These are phyloP conservation scores for Oryza coarctata DNA, from an alignment of 176 grass and related monocot genomes.

Conservation along the genomic window DNA sequence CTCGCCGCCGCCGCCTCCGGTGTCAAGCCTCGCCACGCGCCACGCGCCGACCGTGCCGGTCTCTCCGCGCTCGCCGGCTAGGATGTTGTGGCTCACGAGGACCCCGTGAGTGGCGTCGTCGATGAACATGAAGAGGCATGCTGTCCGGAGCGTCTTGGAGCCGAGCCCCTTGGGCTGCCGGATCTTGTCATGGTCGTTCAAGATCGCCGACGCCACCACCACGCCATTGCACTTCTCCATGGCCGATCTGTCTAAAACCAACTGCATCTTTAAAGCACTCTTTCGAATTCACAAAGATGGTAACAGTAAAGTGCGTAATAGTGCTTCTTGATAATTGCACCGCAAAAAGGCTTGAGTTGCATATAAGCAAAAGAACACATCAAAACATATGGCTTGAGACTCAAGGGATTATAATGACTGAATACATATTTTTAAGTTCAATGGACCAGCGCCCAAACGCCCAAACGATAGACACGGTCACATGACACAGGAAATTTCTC, in stretches of 20 bases:
- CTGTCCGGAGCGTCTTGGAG: conserved; percentile 40
- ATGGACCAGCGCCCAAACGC: too few relatives aligned
- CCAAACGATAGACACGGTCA: neutral
- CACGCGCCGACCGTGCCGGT: conserved; percentile 50
- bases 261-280: neutral
- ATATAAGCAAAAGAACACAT: neutral
- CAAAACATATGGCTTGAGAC: neutral
- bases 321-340: conserved; percentile 28
- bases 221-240: conserved; percentile 72
- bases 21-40: conserved; percentile 49
- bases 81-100: conserved; percentile 50
- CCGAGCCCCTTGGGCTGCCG: conserved; percentile 73
- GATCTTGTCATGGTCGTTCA: conserved; percentile 89
- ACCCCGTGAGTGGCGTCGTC: conserved; percentile 46
- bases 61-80: neutral
- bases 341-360: neutral
- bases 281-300: neutral
- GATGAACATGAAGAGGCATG: conserved; percentile 94
- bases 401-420: conserved; percentile 33
- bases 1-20: neutral
- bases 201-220: conserved; percentile 78
- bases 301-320: neutral
- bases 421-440: neutral
- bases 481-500: neutral
- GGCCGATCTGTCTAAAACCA: conserved; percentile 56